Conservation (phyloP, 2,329 filamentous ascomycete species). For the Dactylellina drechsleri region DNA sequence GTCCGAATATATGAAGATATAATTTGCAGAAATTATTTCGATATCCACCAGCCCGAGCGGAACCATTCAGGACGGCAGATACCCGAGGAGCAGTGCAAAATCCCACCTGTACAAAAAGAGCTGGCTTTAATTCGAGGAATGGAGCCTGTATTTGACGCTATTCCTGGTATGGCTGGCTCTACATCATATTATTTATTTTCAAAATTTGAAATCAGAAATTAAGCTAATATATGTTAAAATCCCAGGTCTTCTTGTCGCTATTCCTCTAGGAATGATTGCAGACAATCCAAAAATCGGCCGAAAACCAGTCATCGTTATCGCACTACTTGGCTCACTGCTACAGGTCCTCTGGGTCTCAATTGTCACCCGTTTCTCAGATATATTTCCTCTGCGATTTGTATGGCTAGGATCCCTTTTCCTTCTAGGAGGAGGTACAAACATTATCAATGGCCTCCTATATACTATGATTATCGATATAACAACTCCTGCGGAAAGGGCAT, state of each 20-base stretch:
- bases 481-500: slow-evolving; percentile 27
- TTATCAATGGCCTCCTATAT: slow-evolving; percentile 38
- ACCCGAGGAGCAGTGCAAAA: slow-evolving; percentile 47
- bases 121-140: slow-evolving; percentile 38
- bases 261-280: slow-evolving; percentile 48
- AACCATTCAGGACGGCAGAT: slow-evolving; percentile 21
- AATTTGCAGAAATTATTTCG: slow-evolving; percentile 46
- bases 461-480: slow-evolving; percentile 52
- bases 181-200: neutral
- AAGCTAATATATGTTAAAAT: neutral
- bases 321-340: slow-evolving; percentile 10
- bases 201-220: neutral
- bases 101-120: slow-evolving; percentile 42
- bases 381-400: slow-evolving; percentile 36
- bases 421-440: slow-evolving; percentile 22
- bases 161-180: slow-evolving; percentile 30
- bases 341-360: slow-evolving; percentile 20
- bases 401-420: slow-evolving; percentile 45
- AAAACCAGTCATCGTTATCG: slow-evolving; percentile 31
- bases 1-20: slow-evolving; percentile 51
- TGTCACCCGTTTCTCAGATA: slow-evolving; percentile 31
- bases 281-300: slow-evolving; percentile 49
- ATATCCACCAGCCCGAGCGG: slow-evolving; percentile 15
- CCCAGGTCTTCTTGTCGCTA: slow-evolving; percentile 28
- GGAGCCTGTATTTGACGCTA: slow-evolving; percentile 51